Percentiles rank a stretch among this genome's conserved stretches.
phyloP scores from a whole-genome alignment of 2,329 filamentous ascomycete genomes.

The Cladophialophora psammophila region DNA sequence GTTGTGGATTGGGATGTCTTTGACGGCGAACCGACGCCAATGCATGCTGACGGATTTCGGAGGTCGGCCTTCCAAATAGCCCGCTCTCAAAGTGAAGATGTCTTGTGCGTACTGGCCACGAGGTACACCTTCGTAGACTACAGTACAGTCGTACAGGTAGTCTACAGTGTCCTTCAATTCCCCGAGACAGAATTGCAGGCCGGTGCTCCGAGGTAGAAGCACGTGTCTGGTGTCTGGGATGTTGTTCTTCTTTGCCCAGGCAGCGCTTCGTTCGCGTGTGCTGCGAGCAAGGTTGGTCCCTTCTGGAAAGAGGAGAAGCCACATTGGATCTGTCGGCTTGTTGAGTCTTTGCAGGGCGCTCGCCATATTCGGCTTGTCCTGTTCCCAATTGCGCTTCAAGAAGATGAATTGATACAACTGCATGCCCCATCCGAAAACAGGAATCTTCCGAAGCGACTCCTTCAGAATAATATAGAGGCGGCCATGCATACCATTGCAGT shows the following conservation, averaged over 20 bases:
- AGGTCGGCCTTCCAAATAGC: slow-evolving; percentile 80
- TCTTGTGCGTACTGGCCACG: slow-evolving; percentile 76
- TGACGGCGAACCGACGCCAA: slow-evolving; percentile 79
- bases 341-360: slow-evolving; percentile 76
- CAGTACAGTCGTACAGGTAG: slow-evolving; percentile 75
- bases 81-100: slow-evolving; percentile 77
- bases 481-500: slow-evolving; percentile 82
- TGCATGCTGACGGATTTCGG: slow-evolving; percentile 91
- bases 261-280: slow-evolving; percentile 72
- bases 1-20: slow-evolving; percentile 75
- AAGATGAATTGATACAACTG: slow-evolving; percentile 91
- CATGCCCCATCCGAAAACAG: slow-evolving; percentile 80
- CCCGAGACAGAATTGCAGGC: slow-evolving; percentile 78
- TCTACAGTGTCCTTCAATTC: slow-evolving; percentile 77
- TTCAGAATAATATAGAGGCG: slow-evolving; percentile 91
- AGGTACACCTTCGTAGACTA: slow-evolving; percentile 47
- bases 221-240: slow-evolving; percentile 76
- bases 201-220: slow-evolving; percentile 80
- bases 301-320: slow-evolving; percentile 86
- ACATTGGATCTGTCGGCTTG: slow-evolving; percentile 74
- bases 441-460: slow-evolving; percentile 82
- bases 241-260: slow-evolving; percentile 79
- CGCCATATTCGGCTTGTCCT: slow-evolving; percentile 77
- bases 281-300: slow-evolving; percentile 81
- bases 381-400: slow-evolving; percentile 86